Percentiles rank a stretch among this genome's conserved stretches.
Evolutionary conservation across 1,284 basidiomycete species (phyloP).

Genomic region (Takashimella koratensis): DNA sequence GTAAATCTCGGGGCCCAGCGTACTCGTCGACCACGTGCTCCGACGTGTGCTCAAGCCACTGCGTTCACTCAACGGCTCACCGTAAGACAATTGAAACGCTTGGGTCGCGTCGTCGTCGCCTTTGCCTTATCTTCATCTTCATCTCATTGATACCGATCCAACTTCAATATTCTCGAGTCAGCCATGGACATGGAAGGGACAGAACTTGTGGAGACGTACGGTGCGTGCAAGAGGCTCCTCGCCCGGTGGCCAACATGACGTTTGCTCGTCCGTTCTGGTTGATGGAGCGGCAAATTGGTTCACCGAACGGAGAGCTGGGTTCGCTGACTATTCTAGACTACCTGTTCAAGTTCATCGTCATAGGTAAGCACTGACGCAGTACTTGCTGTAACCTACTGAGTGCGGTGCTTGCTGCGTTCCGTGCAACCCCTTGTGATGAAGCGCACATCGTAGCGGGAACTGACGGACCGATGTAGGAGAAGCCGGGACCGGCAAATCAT

Average conservation of each 20-base stretch:
- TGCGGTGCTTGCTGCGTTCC: too few species aligned
- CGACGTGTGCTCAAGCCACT: too few species aligned
- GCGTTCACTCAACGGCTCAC: too few species aligned
- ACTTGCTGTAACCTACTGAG: too few species aligned
- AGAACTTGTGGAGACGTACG: constrained; percentile 88
- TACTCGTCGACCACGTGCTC: too few species aligned
- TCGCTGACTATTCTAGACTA: constrained; percentile 62
- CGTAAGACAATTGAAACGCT: too few species aligned
- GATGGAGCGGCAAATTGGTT: too few species aligned
- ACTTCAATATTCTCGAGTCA: not conserved
- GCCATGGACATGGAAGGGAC: constrained; percentile 61
- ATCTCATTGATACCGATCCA: not conserved
- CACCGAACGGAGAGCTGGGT: not conserved
- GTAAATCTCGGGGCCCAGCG: too few species aligned
- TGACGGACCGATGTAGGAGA: constrained; percentile 73
- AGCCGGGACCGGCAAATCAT: constrained; percentile 94
- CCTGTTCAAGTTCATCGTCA: constrained; percentile 94
- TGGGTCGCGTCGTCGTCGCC: not conserved
- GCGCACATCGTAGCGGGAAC: too few species aligned
- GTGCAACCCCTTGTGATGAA: too few species aligned
- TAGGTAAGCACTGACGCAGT: constrained; percentile 58
- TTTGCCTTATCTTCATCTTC: not conserved
- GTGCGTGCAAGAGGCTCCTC: constrained; percentile 52
- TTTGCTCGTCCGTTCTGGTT: too few species aligned
- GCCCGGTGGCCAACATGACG: too few species aligned